phyloP scores from a whole-genome alignment of 108 stramenopile genomes.

The Chaetoceros tenuissimus region DNA sequence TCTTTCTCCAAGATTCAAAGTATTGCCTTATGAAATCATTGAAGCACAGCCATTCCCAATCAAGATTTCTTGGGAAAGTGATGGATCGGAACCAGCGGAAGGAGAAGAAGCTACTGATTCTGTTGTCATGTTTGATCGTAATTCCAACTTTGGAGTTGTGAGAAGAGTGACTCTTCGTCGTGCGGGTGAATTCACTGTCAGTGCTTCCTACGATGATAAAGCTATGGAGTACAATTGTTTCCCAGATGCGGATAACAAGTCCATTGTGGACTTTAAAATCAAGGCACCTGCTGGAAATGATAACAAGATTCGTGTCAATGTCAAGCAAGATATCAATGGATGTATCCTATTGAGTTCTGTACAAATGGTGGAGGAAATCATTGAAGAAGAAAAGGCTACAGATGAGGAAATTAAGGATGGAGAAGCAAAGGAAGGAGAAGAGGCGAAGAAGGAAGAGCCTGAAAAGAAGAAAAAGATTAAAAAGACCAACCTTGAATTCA shows the following conservation, averaged over 20 bases:
- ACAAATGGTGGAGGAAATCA: slow-evolving; percentile 94
- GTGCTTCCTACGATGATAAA: slow-evolving; percentile 55
- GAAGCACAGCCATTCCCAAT: slow-evolving; percentile 87
- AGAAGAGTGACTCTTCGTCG: slow-evolving; percentile 87
- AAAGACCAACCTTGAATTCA: slow-evolving; percentile 80
- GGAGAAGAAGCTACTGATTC: slow-evolving; percentile 66
- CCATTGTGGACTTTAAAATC: slow-evolving; percentile 65
- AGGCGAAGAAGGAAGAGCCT: slow-evolving; percentile 39
- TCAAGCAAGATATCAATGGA: slow-evolving; percentile 93
- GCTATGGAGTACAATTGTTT: slow-evolving; percentile 33
- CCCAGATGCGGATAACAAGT: slow-evolving; percentile 29
- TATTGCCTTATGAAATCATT: slow-evolving; percentile 89
- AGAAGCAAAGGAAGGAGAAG: slow-evolving; percentile 36
- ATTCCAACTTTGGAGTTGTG: slow-evolving; percentile 86
- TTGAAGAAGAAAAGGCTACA: slow-evolving; percentile 37
- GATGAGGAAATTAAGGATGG: slow-evolving; percentile 26
- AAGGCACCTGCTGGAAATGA: slow-evolving; percentile 51
- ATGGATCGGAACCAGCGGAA: slow-evolving; percentile 37
- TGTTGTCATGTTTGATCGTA: slow-evolving; percentile 86
- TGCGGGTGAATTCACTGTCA: slow-evolving; percentile 67
- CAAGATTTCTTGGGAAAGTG: slow-evolving; percentile 86
- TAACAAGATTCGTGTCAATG: slow-evolving; percentile 93
- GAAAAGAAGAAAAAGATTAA: slow-evolving; percentile 89
- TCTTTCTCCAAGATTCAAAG: slow-evolving; percentile 94
- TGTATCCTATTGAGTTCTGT: slow-evolving; percentile 80